These are phyloP conservation scores for Torrubiella hemipterigena DNA, from an alignment of 2,329 filamentous ascomycete genomes.

Conservation along the genomic window DNA sequence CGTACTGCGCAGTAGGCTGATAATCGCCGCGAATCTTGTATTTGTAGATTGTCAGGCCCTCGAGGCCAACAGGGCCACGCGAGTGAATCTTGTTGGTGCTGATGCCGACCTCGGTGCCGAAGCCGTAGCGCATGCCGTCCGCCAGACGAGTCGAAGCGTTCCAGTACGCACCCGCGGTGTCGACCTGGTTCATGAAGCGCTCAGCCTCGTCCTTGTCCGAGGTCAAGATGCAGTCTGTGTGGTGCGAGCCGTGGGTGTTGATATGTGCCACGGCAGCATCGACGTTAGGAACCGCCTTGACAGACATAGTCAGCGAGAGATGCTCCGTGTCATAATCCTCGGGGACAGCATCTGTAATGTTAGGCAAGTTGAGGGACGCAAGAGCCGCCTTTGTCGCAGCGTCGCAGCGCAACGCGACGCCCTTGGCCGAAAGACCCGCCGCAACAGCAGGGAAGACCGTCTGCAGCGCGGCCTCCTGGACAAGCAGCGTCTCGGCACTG, in stretches of 20 bases:
- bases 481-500: constrained; percentile 79
- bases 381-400: constrained; percentile 52
- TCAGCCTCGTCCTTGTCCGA: constrained; percentile 55
- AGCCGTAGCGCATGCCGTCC: constrained; percentile 94
- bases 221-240: constrained; percentile 88
- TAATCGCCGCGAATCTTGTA: constrained; percentile 79
- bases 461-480: constrained; percentile 58
- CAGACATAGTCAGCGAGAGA: constrained; percentile 68
- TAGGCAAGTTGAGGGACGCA: constrained; percentile 27
- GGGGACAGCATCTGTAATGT: constrained; percentile 44
- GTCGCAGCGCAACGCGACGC: constrained; percentile 78
- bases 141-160: constrained; percentile 91
- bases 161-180: constrained; percentile 92
- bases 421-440: constrained; percentile 59
- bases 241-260: constrained; percentile 82
- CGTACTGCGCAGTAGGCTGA: constrained; percentile 70
- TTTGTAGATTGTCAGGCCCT: constrained; percentile 95
- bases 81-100: constrained; percentile 98
- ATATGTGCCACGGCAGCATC: constrained; percentile 75
- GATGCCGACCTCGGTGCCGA: constrained; percentile 96
- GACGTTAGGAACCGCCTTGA: constrained; percentile 63
- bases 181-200: constrained; percentile 71
- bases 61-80: constrained; percentile 82
- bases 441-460: constrained; percentile 62
- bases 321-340: constrained; percentile 83